Conservation (phyloP, 495 filamentous ascomycete genomes). For the Penicillium paxilli region DNA sequence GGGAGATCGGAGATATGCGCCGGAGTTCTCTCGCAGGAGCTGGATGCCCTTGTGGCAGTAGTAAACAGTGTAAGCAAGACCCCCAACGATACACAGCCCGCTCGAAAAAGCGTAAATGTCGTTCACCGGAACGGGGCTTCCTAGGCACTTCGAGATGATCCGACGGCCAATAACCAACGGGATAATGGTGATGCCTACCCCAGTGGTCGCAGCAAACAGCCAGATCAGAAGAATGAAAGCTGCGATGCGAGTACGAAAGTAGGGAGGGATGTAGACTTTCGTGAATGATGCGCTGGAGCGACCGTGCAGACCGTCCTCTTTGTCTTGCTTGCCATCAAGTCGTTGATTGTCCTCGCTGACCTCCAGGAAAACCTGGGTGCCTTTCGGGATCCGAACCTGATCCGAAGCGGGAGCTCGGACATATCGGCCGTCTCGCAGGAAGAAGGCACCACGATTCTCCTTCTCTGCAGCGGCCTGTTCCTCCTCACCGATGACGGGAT, state of each 20-base stretch:
- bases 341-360: conserved; percentile 70
- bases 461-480: conserved; percentile 32
- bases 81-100: conserved; percentile 77
- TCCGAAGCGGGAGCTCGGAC: conserved; percentile 90
- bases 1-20: conserved; percentile 37
- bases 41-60: conserved; percentile 49
- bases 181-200: conserved; percentile 84
- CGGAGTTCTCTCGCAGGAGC: conserved; percentile 32
- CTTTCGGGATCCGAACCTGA: conserved; percentile 90
- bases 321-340: conserved; percentile 59
- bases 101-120: conserved; percentile 96
- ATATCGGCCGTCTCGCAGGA: conserved; percentile 74
- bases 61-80: conserved; percentile 56
- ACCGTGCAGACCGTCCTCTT: conserved; percentile 64
- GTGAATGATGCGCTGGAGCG: conserved; percentile 65
- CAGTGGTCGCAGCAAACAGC: conserved; percentile 90
- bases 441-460: conserved; percentile 48
- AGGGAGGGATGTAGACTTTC: conserved; percentile 85
- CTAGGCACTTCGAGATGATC: conserved; percentile 68
- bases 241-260: conserved; percentile 76
- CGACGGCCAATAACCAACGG: conserved; percentile 82
- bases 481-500: conserved; percentile 45
- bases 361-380: conserved; percentile 73
- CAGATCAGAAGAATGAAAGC: conserved; percentile 88
- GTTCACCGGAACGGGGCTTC: conserved; percentile 70